phyloP scores from a whole-genome alignment of 2,329 filamentous ascomycete genomes.

The Curvularia verruculosa region DNA sequence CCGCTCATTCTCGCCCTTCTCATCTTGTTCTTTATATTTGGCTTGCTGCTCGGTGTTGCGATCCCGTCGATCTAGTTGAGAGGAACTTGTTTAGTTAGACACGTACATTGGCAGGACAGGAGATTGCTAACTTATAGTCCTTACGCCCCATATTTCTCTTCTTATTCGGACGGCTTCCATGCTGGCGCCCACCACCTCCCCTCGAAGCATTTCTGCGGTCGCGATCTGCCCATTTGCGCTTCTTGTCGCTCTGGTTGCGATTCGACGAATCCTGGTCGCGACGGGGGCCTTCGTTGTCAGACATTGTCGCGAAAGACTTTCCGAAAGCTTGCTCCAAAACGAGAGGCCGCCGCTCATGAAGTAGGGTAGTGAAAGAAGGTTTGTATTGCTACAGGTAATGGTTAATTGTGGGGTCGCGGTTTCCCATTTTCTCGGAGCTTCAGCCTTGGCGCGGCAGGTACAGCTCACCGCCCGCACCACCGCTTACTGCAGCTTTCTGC shows the following conservation, averaged over 20 bases:
- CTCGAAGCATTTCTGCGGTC: conserved; percentile 33
- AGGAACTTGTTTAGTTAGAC: conserved; percentile 53
- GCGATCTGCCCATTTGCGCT: conserved; percentile 41
- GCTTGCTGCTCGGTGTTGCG: conserved; percentile 51
- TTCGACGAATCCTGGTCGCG: conserved; percentile 29
- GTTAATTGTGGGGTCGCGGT: conserved; percentile 21
- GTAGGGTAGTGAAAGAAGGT: conserved; percentile 8
- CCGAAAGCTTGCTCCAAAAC: conserved; percentile 32
- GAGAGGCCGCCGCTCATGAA: conserved; percentile 32
- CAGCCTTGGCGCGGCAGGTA: conserved; percentile 32
- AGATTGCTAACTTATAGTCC: conserved; percentile 65
- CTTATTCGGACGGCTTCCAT: conserved; percentile 58
- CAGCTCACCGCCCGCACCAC: conserved; percentile 30
- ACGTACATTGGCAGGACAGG: conserved; percentile 16
- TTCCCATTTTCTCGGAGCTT: conserved; percentile 28
- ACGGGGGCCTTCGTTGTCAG: conserved; percentile 25
- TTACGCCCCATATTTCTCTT: conserved; percentile 70
- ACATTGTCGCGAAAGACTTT: conserved; percentile 32
- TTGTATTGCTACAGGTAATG: conserved; percentile 9
- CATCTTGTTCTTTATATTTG: conserved; percentile 47
- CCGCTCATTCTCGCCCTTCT: conserved; percentile 42
- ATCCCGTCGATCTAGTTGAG: conserved; percentile 56
- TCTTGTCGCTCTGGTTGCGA: conserved; percentile 39
- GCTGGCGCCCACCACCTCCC: conserved; percentile 42
- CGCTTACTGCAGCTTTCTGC: conserved; percentile 8